Evolutionary conservation across 345 rosid genomes (phyloP), one percentile per base, ranked within the genome.

Genomic region (Arabis hirsuta): DNA sequence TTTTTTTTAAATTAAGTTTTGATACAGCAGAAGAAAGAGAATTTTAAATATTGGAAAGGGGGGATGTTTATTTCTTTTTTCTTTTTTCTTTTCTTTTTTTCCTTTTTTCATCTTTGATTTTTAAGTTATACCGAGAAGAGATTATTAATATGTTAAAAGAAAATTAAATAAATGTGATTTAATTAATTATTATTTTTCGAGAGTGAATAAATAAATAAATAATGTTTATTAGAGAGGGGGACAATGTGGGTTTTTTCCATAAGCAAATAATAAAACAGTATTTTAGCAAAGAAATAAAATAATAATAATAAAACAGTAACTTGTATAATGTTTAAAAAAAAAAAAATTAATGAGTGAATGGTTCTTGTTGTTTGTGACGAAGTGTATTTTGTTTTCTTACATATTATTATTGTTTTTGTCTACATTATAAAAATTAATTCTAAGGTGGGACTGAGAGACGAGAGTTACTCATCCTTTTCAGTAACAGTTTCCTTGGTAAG

Each of bases 401-500:
- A 69, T 69, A 76, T 69, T 53, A 68, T 54, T 62, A 27, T n/a
- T 47, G 31, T 36, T 38, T 69, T 62, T 70, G 65, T 76, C 59
- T 68, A 62, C 65, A 12, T 69, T 76, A 63, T 59, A 57, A 42
- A 10, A 41, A 59, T 6, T 41, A 54, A 42, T 27, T 54, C 54
- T 16, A 56, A 70, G 20, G 70, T 69, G 66, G 61, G 71, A 63
- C 76, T 34, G 63, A 20, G 55, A 59, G 68, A 67, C 24, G 73
- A 75, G 79, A 76, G 75, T 62, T 70, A 76, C 71, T 70, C 75
- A 69, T 63, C 79, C 60, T 69, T 76, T 76, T 76, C 75, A 41
- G 75, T 76, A 70, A 64, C 76, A 69, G 71, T 76, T 75, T 43
- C 62, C 56, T 76, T 70, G 80, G 66, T 76, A 64, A 57, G 32